These are phyloP conservation scores for Xylaria sp. DNA, from an alignment of 2,329 filamentous ascomycete species.

Conservation along the genomic window DNA sequence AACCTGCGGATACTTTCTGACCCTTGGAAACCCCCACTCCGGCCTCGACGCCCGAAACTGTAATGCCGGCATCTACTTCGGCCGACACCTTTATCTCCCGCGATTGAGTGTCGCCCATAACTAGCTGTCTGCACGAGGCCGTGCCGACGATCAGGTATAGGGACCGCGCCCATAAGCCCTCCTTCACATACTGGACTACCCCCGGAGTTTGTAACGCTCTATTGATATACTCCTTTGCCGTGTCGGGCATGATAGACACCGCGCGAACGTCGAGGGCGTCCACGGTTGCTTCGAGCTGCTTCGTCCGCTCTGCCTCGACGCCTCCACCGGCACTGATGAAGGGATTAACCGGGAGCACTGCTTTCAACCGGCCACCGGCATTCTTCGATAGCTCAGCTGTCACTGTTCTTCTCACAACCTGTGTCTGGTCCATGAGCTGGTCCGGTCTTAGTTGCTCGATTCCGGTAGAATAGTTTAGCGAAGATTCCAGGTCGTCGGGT, in stretches of 20 bases:
- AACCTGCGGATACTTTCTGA: not conserved
- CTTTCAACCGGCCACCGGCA: not conserved
- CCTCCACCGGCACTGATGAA: not conserved
- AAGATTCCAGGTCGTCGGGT: not conserved
- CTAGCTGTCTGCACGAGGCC: not conserved
- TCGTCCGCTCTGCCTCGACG: not conserved
- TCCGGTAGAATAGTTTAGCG: not conserved
- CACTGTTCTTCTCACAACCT: not conserved
- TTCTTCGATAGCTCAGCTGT: not conserved
- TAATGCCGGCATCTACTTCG: not conserved
- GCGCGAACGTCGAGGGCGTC: not conserved
- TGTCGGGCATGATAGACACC: not conserved
- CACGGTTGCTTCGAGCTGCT: not conserved
- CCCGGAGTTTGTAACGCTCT: not conserved
- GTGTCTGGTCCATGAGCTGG: not conserved
- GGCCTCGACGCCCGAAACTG: not conserved
- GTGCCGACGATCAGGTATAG: conserved; percentile 3
- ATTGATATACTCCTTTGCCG: not conserved
- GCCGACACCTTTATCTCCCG: not conserved
- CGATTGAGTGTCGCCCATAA: not conserved
- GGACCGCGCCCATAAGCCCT: not conserved
- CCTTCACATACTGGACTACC: not conserved
- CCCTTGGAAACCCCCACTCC: not conserved
- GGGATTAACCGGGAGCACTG: not conserved
- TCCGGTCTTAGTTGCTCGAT: not conserved